A percentile compares a stretch with the other conserved stretches of the same genome.
Evolutionary conservation across 2,329 filamentous ascomycete genomes (phyloP).

Genomic region (Zymoseptoria pseudotritici): DNA sequence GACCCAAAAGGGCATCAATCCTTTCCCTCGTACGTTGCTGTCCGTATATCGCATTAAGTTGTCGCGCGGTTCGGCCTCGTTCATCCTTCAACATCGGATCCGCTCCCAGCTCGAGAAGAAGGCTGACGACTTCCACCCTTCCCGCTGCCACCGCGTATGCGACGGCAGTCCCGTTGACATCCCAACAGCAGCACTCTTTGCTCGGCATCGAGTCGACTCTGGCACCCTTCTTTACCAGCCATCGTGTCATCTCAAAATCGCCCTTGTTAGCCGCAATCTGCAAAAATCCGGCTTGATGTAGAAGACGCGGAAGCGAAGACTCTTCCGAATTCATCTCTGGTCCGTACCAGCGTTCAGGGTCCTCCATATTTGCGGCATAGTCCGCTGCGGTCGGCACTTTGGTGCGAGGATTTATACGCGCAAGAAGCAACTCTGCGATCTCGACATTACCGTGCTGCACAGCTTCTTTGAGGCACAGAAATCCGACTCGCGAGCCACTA

Average conservation of each 20-base stretch:
- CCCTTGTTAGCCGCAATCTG: conserved; percentile 8
- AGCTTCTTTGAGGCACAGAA: conserved; percentile 8
- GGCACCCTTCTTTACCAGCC: conserved; percentile 4
- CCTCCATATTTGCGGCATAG: conserved; percentile 5
- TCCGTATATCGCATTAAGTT: conserved; percentile 9
- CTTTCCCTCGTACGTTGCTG: conserved; percentile 1
- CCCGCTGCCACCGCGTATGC: conserved; percentile 9
- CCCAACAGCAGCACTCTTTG: conserved; percentile 2
- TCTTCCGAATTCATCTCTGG: conserved; percentile 9
- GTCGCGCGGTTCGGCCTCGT: conserved; percentile 6
- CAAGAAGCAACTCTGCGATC: conserved; percentile 5
- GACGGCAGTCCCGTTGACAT: conserved; percentile 7
- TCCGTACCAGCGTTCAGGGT: conserved; percentile 6
- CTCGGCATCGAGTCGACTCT: conserved; percentile 4
- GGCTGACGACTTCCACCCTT: conserved; percentile 4
- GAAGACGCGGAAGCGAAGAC: conserved; percentile 6
- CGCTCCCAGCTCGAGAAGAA: conserved; percentile 8
- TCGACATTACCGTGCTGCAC: conserved; percentile 5
- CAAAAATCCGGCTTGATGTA: conserved; percentile 9
- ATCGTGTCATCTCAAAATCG: conserved; percentile 6
- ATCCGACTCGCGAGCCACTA: conserved; percentile 1
- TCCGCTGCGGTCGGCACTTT: conserved; percentile 8
- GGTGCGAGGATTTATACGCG: conserved; percentile 5
- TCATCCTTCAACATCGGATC: conserved; percentile 7
- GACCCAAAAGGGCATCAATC: conserved; percentile 3